Base-by-base conservation (phyloP, 192 early-diverging fungal species). In the Umbelopsis ramanniana region DNA sequence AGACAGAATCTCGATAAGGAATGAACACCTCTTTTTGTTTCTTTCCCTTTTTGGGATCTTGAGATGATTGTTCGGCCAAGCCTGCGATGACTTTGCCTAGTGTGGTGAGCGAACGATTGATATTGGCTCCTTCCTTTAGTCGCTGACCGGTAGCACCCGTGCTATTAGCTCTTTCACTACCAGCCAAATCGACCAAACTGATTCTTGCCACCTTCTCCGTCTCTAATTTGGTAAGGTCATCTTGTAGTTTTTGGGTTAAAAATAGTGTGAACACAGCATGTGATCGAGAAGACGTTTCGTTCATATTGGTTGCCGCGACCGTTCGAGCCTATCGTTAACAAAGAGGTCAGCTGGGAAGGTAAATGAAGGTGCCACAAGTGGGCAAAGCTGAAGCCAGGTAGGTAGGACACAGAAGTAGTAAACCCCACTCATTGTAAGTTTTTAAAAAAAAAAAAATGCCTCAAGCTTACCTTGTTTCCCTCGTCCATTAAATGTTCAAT, bases 51-150 rank as follows among this genome's bases (percentile, higher is more conserved):
- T 81, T 79, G 26, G 69, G 73, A 14, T 70, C 33, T 29, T 75
- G 77, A 10, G 57, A 63, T 23, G 87, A 87, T 48, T 87, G 86
- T 67, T 92, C 94, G 21, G 94, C 93, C 43, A 98, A 81, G 22
- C 91, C 92, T 5, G 93, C 93, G 40, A 98, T 98, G 46, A 98
- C 96, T 74, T 98, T 98, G 6, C 96, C 96, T 37, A 98, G 82
- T 0, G 94, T 92, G 0, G 94, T 95, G 29, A 98, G 79, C 12
- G 93, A 95, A 74, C 93, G 93, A 82, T 98, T 98, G 85, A 98
- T 98, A 53, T 94, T 95, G 14, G 93, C 94, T 26, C 95, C 96
- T 82, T 98, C 96, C 71, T 93, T 94, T 11, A 97, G 76, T 11
- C 96, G 86, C 54, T 80, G 76, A 3, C 96, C 96, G 0, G 93